Evolutionary conservation across 495 filamentous ascomycete species (phyloP), one percentile per base, ranked within the genome.

Genomic region (Apodospora peruviana): DNA sequence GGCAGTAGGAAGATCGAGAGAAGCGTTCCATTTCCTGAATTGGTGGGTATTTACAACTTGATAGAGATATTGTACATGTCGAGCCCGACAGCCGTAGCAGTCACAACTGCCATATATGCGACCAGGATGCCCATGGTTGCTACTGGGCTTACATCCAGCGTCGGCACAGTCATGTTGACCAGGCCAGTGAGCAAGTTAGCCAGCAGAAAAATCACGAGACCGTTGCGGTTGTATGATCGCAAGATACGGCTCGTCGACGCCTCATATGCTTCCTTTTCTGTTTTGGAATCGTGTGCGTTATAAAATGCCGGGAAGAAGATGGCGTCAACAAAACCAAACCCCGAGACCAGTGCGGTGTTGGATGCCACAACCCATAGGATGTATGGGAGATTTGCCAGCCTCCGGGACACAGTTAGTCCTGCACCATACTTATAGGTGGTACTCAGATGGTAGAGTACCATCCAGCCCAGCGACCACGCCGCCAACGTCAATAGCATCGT

Each of bases 331-430:
- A 81, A 57, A 59, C 83, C 88, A 62, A 91, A 96, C 4, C 84
- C 69, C 3, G 86, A 72, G 16, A 99, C 66, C 61, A 96, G 88
- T 5, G 69, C 72, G 45, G 78, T 85, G 64, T 97, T 99, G 75
- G 90, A 97, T 5, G 89, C 83, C 11, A 81, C 72, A 14, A 94
- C 84, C 91, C 91, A 99, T 41, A 96, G 70, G 25, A 96, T 71
- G 59, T 99, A 99, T 0, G 93, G 90, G 45, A 96, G 80, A 60
- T 97, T 97, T 8, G 93, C 93, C 16, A 99, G 69, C 10, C 93
- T 82, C 23, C 93, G 83, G 4, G 93, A 97, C 5, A 96, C 88
- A 2, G 71, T 71, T 18, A 95, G 72, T 4, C 79, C 81, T 18
- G 85, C 72, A 9, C 88, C 90, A 48, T 86, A 80, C 3, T 72